These are phyloP conservation scores for Diaporthe ilicicola DNA, from an alignment of 2,329 filamentous ascomycete genomes.

Conservation along the genomic window DNA sequence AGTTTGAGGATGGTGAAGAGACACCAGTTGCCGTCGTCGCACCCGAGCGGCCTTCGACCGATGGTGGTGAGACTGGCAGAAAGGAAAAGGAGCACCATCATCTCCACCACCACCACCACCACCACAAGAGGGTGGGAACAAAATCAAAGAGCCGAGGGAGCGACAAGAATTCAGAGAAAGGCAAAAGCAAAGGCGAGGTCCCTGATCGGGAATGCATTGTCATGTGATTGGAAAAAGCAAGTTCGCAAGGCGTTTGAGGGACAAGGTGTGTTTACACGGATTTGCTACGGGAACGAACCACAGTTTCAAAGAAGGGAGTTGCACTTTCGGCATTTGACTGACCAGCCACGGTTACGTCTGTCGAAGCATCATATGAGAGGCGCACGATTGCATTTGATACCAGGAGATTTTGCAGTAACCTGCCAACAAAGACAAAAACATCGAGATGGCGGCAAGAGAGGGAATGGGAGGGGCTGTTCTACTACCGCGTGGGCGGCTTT, in stretches of 20 bases:
- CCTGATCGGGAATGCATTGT: slow-evolving; percentile 58
- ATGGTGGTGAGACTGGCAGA: slow-evolving; percentile 36
- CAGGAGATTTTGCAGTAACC: slow-evolving; percentile 1
- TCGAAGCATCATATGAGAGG: slow-evolving; percentile 3
- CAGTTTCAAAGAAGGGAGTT: slow-evolving; percentile 9
- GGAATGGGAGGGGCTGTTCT: background rate
- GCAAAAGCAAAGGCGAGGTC: slow-evolving; percentile 45
- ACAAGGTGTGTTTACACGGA: background rate
- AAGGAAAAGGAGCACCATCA: slow-evolving; percentile 40
- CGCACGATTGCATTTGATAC: slow-evolving; percentile 32
- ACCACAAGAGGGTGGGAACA: slow-evolving; percentile 44
- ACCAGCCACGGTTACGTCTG: background rate
- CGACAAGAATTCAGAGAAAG: slow-evolving; percentile 44
- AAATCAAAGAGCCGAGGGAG: slow-evolving; percentile 46
- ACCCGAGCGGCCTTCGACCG: slow-evolving; percentile 26
- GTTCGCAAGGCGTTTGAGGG: slow-evolving; percentile 25
- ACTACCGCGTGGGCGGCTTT: background rate
- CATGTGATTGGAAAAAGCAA: slow-evolving; percentile 47
- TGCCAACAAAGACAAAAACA: background rate
- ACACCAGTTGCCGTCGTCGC: slow-evolving; percentile 26
- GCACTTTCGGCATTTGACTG: slow-evolving; percentile 1
- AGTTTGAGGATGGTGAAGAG: slow-evolving; percentile 31
- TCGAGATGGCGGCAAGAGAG: background rate
- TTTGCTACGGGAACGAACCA: slow-evolving; percentile 10
- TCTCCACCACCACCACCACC: slow-evolving; percentile 45